Conservation (phyloP, 1,139 yeast genomes). For the Debaryomyces udenii region DNA sequence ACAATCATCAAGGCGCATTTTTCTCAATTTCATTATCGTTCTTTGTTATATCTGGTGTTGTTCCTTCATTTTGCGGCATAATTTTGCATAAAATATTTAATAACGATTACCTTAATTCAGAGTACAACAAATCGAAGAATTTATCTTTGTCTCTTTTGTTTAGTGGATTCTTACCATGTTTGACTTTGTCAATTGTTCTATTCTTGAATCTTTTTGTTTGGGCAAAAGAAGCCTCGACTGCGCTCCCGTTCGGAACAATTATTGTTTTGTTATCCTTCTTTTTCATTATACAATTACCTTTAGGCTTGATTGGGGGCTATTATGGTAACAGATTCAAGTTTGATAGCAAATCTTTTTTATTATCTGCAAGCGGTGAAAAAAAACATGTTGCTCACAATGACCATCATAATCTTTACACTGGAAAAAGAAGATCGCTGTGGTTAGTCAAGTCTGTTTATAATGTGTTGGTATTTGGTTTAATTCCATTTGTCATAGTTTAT, state of each 20-base stretch:
- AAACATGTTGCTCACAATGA: constrained; percentile 4
- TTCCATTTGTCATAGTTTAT: constrained; percentile 80
- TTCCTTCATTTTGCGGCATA: constrained; percentile 73
- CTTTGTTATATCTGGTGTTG: constrained; percentile 69
- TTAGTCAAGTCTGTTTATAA: constrained; percentile 28
- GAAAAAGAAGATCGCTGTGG: constrained; percentile 17
- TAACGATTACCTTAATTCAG: constrained; percentile 32
- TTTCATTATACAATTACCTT: constrained; percentile 68
- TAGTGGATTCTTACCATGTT: constrained; percentile 64
- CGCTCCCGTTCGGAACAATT: constrained; percentile 76
- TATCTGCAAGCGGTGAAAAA: constrained; percentile 3
- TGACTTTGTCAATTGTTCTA: constrained; percentile 55
- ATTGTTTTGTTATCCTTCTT: constrained; percentile 60
- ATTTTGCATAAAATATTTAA: constrained; percentile 59
- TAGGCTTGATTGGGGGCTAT: constrained; percentile 72
- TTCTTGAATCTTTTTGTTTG: constrained; percentile 70
- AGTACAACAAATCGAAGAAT: constrained; percentile 23
- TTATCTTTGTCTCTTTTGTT: constrained; percentile 49
- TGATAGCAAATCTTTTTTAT: constrained; percentile 21
- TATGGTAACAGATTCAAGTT: constrained; percentile 50
- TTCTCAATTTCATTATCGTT: constrained; percentile 61
- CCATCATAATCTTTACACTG: no score
- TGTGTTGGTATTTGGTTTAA: constrained; percentile 55
- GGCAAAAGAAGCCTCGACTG: constrained; percentile 76
- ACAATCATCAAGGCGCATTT: constrained; percentile 68